These are phyloP conservation scores for Spatholobus suberectus DNA, from an alignment of 306 rosid species.

Conservation along the genomic window DNA sequence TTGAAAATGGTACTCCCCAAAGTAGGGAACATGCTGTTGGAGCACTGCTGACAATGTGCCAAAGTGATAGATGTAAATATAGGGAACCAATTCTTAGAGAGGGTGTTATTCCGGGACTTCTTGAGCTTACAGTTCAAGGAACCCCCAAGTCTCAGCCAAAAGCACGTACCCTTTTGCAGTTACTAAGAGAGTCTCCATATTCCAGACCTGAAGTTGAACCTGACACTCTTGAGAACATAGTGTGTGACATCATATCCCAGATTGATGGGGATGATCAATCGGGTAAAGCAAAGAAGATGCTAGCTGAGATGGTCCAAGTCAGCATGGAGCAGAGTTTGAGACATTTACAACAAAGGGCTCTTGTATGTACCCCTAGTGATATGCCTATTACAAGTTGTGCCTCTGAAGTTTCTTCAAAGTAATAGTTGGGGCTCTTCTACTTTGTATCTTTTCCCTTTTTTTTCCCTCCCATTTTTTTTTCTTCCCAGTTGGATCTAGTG, in stretches of 20 bases:
- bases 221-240: slow-evolving; percentile 84
- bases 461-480: neutral
- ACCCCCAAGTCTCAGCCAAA: slow-evolving; percentile 76
- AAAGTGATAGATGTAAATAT: slow-evolving; percentile 78
- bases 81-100: slow-evolving; percentile 85
- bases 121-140: slow-evolving; percentile 95
- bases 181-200: slow-evolving; percentile 78
- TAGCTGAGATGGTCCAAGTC: slow-evolving; percentile 95
- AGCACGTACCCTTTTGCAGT: slow-evolving; percentile 64
- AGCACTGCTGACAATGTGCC: slow-evolving; percentile 77
- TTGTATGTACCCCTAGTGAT: slow-evolving; percentile 81
- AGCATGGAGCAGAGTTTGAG: slow-evolving; percentile 95
- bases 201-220: slow-evolving; percentile 71
- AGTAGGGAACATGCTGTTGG: slow-evolving; percentile 86
- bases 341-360: slow-evolving; percentile 88
- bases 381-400: slow-evolving; percentile 60
- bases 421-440: slow-evolving; percentile 28
- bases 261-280: slow-evolving; percentile 85
- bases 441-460: neutral
- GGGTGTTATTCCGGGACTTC: slow-evolving; percentile 96
- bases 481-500: slow-evolving; percentile 34
- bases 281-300: slow-evolving; percentile 85
- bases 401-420: slow-evolving; percentile 80
- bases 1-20: slow-evolving; percentile 79
- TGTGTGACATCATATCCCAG: slow-evolving; percentile 79